Conservation (phyloP, 2,329 filamentous ascomycete species). For the Sodiomyces alkalinus region DNA sequence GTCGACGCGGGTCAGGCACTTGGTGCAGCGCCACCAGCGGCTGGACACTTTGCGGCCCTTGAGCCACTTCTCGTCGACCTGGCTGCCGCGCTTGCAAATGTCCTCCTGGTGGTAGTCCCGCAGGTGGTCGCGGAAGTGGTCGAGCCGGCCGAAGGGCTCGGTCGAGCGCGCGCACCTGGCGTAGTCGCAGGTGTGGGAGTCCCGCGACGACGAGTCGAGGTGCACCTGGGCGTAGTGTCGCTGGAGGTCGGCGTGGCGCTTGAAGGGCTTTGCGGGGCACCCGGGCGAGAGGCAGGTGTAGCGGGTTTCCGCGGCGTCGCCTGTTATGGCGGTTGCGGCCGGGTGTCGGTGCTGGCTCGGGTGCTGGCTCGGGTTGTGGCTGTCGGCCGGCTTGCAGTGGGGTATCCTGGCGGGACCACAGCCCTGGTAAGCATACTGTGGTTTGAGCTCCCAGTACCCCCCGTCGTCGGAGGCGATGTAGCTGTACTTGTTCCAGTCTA, state of each 20-base stretch:
- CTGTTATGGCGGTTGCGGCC: too few species aligned
- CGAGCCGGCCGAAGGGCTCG: constrained; percentile 34
- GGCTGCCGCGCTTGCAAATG: constrained; percentile 28
- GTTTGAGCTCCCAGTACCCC: constrained; percentile 7
- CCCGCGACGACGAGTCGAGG: constrained; percentile 22
- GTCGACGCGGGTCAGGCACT: constrained; percentile 31
- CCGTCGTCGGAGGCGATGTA: constrained; percentile 7
- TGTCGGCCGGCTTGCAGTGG: constrained; percentile 1
- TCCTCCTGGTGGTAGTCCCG: constrained; percentile 41
- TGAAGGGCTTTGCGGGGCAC: constrained; percentile 31
- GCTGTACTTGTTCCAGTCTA: constrained; percentile 7
- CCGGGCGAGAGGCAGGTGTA: constrained; percentile 19
- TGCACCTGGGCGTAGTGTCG: constrained; percentile 37
- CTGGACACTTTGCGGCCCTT: constrained; percentile 20
- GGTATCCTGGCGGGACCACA: constrained; percentile 6
- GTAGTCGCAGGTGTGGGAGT: constrained; percentile 36
- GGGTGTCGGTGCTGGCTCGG: neutral
- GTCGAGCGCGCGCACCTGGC: constrained; percentile 26
- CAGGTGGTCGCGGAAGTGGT: constrained; percentile 42
- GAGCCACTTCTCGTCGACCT: constrained; percentile 21
- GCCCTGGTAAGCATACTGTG: constrained; percentile 6
- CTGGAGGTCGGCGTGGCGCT: constrained; percentile 37
- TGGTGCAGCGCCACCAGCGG: constrained; percentile 39
- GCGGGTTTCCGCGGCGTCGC: neutral
- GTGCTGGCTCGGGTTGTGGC: neutral